These are phyloP conservation scores for Leccinum arenicola DNA, from an alignment of 768 basidiomycete species.

Conservation along the genomic window DNA sequence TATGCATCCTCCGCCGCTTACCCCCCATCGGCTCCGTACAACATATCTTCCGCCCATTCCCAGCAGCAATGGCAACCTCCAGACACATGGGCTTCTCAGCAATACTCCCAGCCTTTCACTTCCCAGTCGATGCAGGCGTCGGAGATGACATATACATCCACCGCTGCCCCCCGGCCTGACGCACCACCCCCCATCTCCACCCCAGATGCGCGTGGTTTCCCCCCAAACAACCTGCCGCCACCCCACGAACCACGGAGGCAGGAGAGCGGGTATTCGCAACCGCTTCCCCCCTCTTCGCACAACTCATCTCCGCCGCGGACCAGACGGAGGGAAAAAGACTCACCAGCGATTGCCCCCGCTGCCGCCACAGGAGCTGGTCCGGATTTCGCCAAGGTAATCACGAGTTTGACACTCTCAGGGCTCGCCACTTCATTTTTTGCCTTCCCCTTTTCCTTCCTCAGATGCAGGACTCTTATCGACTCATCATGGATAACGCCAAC, in stretches of 20 bases:
- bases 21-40: conserved; percentile 26
- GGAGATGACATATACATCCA: conserved; percentile 35
- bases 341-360: conserved; percentile 26
- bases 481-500: conserved; percentile 40
- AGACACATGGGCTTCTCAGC: conserved; percentile 40
- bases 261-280: conserved; percentile 31
- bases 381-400: conserved; percentile 43
- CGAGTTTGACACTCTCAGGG: neutral
- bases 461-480: conserved; percentile 44
- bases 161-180: conserved; percentile 6
- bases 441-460: conserved; percentile 11
- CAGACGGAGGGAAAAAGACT: conserved; percentile 37
- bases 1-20: conserved; percentile 30
- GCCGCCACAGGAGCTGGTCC: conserved; percentile 29
- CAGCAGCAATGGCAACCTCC: conserved; percentile 37
- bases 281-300: conserved; percentile 25
- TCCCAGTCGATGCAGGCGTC: conserved; percentile 32
- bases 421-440: conserved; percentile 4
- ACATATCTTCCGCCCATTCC: conserved; percentile 27
- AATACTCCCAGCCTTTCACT: conserved; percentile 30
- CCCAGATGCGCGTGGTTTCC: conserved; percentile 32
- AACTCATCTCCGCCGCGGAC: conserved; percentile 32
- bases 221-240: conserved; percentile 21
- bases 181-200: conserved; percentile 27
- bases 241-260: conserved; percentile 34